Evolutionary conservation across 768 basidiomycete species (phyloP).

Genomic region (Mycena epipterygia): DNA sequence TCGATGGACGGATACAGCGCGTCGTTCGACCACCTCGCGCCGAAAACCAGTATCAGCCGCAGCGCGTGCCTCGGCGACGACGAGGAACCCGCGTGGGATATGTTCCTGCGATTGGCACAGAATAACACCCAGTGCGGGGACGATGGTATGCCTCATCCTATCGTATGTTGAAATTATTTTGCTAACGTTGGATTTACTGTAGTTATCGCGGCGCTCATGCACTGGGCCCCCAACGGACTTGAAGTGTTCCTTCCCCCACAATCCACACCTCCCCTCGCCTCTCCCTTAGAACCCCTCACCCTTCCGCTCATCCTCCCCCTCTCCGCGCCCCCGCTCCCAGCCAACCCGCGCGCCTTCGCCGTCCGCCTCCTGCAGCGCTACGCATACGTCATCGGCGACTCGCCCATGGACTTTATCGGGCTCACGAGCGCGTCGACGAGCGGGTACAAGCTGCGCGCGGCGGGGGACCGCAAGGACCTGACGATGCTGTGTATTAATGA

Average conservation of each 20-base stretch:
- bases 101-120: conserved; percentile 25
- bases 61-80: conserved; percentile 12
- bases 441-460: conserved; percentile 23
- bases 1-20: conserved; percentile 30
- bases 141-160: conserved; percentile 13
- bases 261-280: neutral
- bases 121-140: conserved; percentile 13
- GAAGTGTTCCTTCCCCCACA: conserved; percentile 33
- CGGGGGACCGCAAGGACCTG: too few species aligned
- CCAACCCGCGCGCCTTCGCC: conserved; percentile 34
- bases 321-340: conserved; percentile 21
- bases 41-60: neutral
- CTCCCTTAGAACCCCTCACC: conserved; percentile 24
- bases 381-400: conserved; percentile 36
- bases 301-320: conserved; percentile 30
- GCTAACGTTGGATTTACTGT: neutral
- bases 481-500: too few species aligned
- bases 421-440: conserved; percentile 11
- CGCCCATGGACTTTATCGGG: conserved; percentile 30
- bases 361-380: conserved; percentile 36
- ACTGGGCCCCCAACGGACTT: conserved; percentile 23
- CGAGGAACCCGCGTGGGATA: conserved; percentile 19
- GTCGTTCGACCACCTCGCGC: neutral
- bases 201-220: conserved; percentile 32
- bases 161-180: neutral